Percentiles rank a stretch among this genome's conserved stretches.
phyloP scores from a whole-genome alignment of 2,329 filamentous ascomycete genomes.

The Didymella glomerata region DNA sequence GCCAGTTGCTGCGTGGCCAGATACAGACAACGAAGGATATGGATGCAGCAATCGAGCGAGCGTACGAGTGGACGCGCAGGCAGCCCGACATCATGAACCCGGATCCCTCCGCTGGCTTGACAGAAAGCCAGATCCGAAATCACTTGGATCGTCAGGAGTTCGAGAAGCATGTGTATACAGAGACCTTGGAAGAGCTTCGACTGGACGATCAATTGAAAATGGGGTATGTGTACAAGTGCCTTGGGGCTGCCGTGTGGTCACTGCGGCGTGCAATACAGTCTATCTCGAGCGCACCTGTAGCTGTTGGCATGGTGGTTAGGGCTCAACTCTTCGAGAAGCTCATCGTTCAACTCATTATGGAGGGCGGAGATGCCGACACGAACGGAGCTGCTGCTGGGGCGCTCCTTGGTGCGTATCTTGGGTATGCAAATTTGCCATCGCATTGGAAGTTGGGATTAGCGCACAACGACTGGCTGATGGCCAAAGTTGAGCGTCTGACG shows the following conservation, averaged over 20 bases:
- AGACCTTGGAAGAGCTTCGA: conserved; percentile 52
- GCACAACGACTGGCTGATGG: conserved; percentile 57
- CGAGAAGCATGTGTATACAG: conserved; percentile 51
- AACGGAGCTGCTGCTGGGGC: conserved; percentile 64
- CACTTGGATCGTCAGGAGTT: conserved; percentile 56
- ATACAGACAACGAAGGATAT: conserved; percentile 53
- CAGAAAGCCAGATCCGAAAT: conserved; percentile 22
- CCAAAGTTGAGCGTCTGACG: conserved; percentile 56
- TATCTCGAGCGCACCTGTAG: conserved; percentile 1
- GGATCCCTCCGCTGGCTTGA: conserved; percentile 38
- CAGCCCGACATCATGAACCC: conserved; percentile 36
- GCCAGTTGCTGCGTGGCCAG: conserved; percentile 58
- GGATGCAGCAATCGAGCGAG: conserved; percentile 53
- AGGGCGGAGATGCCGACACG: conserved; percentile 64
- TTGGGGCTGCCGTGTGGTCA: conserved; percentile 58
- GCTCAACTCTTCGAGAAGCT: conserved; percentile 55
- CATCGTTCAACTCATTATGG: conserved; percentile 60
- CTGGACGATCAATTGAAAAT: conserved; percentile 59
- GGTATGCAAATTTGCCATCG: conserved; percentile 57
- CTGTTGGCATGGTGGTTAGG: conserved; percentile 4
- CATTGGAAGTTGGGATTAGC: conserved; percentile 61
- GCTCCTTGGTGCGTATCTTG: conserved; percentile 59
- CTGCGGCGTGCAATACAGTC: conserved; percentile 56
- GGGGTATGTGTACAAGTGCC: conserved; percentile 64
- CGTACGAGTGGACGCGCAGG: conserved; percentile 53